phyloP scores from a whole-genome alignment of 2,329 filamentous ascomycete species.

The Colletotrichum plurivorum region DNA sequence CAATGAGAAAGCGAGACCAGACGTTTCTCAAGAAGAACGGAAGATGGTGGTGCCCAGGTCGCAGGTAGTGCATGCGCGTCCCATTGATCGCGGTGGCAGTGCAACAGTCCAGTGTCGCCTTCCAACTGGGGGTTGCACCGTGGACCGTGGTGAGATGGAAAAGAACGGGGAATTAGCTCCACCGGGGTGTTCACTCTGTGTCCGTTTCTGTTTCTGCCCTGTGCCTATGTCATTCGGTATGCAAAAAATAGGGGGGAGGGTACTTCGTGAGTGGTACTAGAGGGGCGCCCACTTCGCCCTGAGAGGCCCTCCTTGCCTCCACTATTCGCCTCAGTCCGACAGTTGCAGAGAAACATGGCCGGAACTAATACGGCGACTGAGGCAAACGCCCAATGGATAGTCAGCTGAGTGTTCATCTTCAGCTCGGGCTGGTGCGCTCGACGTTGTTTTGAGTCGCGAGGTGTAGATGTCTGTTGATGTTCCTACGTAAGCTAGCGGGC shows the following conservation, averaged over 20 bases:
- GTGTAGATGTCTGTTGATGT: too few relatives aligned
- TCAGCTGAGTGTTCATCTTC: too few relatives aligned
- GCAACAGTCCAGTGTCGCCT: slow-evolving; percentile 27
- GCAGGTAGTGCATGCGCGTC: slow-evolving; percentile 16
- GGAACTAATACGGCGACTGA: too few relatives aligned
- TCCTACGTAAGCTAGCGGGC: too few relatives aligned
- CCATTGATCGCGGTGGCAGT: slow-evolving; percentile 41
- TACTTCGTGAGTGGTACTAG: slow-evolving; percentile 1
- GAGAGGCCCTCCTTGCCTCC: neutral
- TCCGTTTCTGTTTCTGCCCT: neutral
- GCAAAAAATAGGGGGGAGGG: slow-evolving; percentile 24
- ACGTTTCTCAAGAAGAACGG: neutral
- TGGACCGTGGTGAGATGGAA: slow-evolving; percentile 4
- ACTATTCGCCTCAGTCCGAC: slow-evolving; percentile 1
- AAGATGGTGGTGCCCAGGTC: neutral
- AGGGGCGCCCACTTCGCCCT: neutral
- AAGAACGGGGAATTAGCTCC: slow-evolving; percentile 30
- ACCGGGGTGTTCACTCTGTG: slow-evolving; percentile 7
- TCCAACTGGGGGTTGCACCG: slow-evolving; percentile 16
- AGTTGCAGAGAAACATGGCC: neutral
- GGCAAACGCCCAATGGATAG: too few relatives aligned
- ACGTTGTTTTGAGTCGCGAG: too few relatives aligned
- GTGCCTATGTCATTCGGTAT: slow-evolving; percentile 32
- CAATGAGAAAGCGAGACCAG: slow-evolving; percentile 16
- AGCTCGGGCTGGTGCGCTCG: too few relatives aligned